Evolutionary conservation across 169 alveolate genomes (phyloP), one percentile per base, ranked within the genome.

Genomic region (Cryptosporidium bovis): DNA sequence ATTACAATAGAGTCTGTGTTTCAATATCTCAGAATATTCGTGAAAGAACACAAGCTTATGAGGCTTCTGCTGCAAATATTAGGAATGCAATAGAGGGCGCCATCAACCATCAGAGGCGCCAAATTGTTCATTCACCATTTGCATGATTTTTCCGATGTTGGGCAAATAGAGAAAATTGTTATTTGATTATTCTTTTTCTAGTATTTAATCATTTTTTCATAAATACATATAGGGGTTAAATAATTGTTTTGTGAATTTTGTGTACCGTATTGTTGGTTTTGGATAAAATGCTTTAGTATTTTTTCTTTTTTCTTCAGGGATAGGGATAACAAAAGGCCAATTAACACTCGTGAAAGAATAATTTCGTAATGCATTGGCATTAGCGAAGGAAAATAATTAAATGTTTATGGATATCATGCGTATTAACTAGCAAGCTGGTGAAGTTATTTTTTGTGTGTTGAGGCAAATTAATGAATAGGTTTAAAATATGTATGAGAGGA

Each of bases 31-130:
- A 77, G 18, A 60, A 77, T 20, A 77, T 77, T n/a, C 58, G 87
- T 24, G 20, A 48, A 29, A 56, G 77, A 62, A 77, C 87, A 36
- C 87, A 77, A 48, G 46, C 58, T 36, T 77, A 77, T 60, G 87
- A 77, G 50, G 36, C 50, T 27, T 56, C 87, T 18, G 87, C 87
- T 62, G 50, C 69, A 62, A 56, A 56, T 60, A 77, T 77, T 48
- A 77, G 51, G 48, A 62, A 62, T 62, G 87, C 87, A 16, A 77
- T 77, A 18, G 87, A 77, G 36, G 87, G 87, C 77, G 87, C 87
- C 51, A 77, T 77, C 0, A 60, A 62, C 44, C 7, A 60, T 18
- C 87, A 77, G 15, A 77, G 24, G 87, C 87, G 71, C 71, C 87
- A 77, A 60, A 51, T 77, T 77, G 77, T 77, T 6, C 87, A 77